phyloP scores from a whole-genome alignment of 164 flowering plant genomes.

The Liriodendron chinense region DNA sequence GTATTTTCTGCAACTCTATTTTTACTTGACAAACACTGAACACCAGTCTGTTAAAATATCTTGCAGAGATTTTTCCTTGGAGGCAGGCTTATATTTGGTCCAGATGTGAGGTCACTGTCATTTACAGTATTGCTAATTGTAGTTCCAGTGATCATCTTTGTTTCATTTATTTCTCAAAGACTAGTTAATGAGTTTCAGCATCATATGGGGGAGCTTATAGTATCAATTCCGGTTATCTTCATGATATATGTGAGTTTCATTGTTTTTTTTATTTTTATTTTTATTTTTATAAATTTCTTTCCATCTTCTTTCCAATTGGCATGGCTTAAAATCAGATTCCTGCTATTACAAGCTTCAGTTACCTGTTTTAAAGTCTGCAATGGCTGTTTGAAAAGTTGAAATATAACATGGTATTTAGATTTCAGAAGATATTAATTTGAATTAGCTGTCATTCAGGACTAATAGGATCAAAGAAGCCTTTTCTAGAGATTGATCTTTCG shows the following conservation, averaged over 20 bases:
- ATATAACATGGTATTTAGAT: no score
- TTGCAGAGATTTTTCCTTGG: conserved; percentile 66
- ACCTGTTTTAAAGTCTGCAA: no score
- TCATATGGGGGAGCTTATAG: conserved; percentile 34
- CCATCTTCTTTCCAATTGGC: not conserved
- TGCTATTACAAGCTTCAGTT: no score
- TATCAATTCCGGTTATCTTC: conserved; percentile 36
- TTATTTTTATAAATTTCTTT: no score
- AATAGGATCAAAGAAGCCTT: not conserved
- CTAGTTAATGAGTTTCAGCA: conserved; percentile 40
- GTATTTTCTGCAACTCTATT: not conserved
- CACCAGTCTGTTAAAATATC: not conserved
- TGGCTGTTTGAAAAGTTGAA: no score
- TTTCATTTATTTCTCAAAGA: conserved; percentile 40
- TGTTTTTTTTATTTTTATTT: not conserved
- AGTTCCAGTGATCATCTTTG: conserved; percentile 51
- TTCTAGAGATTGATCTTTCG: no score
- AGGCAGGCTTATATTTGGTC: conserved; percentile 80
- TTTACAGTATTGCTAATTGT: conserved; percentile 50
- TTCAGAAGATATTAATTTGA: no score
- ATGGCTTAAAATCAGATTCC: no score
- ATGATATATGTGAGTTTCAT: conserved; percentile 49
- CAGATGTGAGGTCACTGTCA: conserved; percentile 58
- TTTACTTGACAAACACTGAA: not conserved
- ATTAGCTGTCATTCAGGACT: not conserved